Base-by-base conservation (phyloP, 176 grass and related monocot species). In the Oryza officinalis region DNA sequence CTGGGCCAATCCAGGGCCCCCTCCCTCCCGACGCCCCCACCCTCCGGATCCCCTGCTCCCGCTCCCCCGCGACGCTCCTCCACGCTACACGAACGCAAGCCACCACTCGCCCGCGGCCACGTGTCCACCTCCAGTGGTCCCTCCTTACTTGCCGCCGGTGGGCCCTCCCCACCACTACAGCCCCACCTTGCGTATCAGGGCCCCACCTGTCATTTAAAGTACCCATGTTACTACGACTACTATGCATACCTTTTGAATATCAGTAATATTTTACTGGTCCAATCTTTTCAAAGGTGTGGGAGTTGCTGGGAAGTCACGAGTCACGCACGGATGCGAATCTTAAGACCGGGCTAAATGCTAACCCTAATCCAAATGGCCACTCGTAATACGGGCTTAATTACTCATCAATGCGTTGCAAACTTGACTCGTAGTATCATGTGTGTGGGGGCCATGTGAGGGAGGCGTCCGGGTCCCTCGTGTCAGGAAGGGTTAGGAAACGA, bases 321-420 rank as follows among this genome's bases (percentile, higher is more conserved):
- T 86, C 79, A 72, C n/a, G 87, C 82, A 52, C 72, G 69, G 71
- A 47, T 26, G 80, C 81, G 57, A 78, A 85, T 87, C 60, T 86
- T 75, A 22, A 86, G 63, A 41, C 13, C 30, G 14, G 13, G 73
- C 83, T 32, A 52, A 52, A 70, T 15, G 37, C 52, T 3, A 8
- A 66, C 41, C 44, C 66, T 85, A 82, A 81, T 81, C 54, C 20
- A 3, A 40, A 25, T 76, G 28, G 23, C 4, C 69, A 10, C 63
- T 31, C 78, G 13, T 79, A 70, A 83, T 74, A 46, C 15, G 45
- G 3, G 50, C 8, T 84, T 89, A 79, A 87, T 85, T 92, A 82
- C 22, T 44, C 30, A 35, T 22, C 4, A 69, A 71, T 52, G 76
- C 15, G 17, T 20, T 5, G 30, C 64, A 10, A 63, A 85, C 80